phyloP scores from a whole-genome alignment of 1,284 basidiomycete species.

The Puccinia triticina region DNA sequence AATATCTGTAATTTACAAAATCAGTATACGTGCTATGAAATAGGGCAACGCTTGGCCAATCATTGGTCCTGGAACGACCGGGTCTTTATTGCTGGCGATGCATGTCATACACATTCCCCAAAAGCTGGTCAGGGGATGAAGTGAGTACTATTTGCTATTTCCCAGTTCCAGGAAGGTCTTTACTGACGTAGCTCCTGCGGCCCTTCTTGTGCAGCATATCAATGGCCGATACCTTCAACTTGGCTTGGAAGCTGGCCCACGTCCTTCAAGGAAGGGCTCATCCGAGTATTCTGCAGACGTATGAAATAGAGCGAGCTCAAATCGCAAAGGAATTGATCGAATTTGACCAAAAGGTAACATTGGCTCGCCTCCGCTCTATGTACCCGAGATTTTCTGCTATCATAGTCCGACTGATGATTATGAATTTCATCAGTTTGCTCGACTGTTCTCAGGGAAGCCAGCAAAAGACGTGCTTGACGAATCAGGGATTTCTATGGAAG shows the following conservation, averaged over 20 bases:
- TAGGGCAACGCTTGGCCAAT: constrained; percentile 77
- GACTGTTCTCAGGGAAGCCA: constrained; percentile 76
- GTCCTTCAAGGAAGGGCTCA: constrained; percentile 73
- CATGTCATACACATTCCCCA: constrained; percentile 80
- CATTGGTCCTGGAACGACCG: constrained; percentile 70
- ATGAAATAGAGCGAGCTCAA: constrained; percentile 65
- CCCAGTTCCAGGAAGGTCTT: constrained; percentile 69
- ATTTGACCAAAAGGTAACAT: constrained; percentile 68
- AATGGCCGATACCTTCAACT: constrained; percentile 67
- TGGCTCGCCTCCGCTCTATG: not conserved
- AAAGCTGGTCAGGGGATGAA: constrained; percentile 70
- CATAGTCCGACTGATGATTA: not conserved
- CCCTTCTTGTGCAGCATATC: constrained; percentile 45
- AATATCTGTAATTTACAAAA: not conserved
- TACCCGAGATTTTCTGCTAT: not conserved
- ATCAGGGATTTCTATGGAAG: constrained; percentile 37
- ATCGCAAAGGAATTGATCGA: constrained; percentile 70
- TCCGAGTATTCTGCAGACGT: constrained; percentile 70
- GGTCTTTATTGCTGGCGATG: constrained; percentile 79
- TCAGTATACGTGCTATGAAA: constrained; percentile 53
- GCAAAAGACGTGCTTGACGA: constrained; percentile 59
- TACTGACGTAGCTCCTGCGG: constrained; percentile 63
- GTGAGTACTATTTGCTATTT: not conserved
- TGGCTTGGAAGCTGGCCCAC: constrained; percentile 78
- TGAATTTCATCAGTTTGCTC: constrained; percentile 64